Evolutionary conservation across 2,329 filamentous ascomycete genomes (phyloP), one percentile per base, ranked within the genome.

Genomic region (Hypocreales sp.): DNA sequence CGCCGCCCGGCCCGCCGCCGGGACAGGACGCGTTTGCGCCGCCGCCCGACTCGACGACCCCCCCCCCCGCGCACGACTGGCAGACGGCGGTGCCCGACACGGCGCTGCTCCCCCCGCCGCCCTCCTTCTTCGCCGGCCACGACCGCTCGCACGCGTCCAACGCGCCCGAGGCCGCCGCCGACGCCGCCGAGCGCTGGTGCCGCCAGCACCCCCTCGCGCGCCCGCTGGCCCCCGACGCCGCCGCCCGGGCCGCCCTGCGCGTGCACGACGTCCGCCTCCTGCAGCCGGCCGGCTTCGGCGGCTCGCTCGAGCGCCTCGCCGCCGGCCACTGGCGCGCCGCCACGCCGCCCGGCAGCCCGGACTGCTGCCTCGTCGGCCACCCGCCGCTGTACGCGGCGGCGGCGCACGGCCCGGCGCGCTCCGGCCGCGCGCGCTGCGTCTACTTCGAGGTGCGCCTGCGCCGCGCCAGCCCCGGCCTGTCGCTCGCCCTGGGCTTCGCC

Each of bases 41-140:
- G n/a, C n/a, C n/a, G n/a, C n/a, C n/a, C n/a, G n/a, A n/a, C n/a
- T n/a, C n/a, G n/a, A n/a, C n/a, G n/a, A n/a, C n/a, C n/a, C n/a
- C n/a, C n/a, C n/a, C n/a, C n/a, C n/a, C n/a, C n/a, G 47, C 71
- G 38, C 77, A 83, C 45, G 71, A 79, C 50, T 84, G 79, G 79
- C 61, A 73, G 37, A 44, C 64, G 6, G 67, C 73, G 4, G 75
- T 83, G 2, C 77, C 79, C 0, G 79, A 84, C 47, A 82, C 71
- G 2, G 61, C 76, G 1, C 61, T 79, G 8, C 68, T 84, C 23
- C 79, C 79, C 2, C 78, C 78, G 0, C 79, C 79, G 1, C 79
- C 79, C 0, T 65, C 67, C 17, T 63, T 82, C 44, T 72, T 72
- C 49, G 54, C 53, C 29, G 68, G 68, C 26, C 71, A 72, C 41